These are phyloP conservation scores for Penicillium canariense DNA, from an alignment of 495 filamentous ascomycete genomes.

Conservation along the genomic window DNA sequence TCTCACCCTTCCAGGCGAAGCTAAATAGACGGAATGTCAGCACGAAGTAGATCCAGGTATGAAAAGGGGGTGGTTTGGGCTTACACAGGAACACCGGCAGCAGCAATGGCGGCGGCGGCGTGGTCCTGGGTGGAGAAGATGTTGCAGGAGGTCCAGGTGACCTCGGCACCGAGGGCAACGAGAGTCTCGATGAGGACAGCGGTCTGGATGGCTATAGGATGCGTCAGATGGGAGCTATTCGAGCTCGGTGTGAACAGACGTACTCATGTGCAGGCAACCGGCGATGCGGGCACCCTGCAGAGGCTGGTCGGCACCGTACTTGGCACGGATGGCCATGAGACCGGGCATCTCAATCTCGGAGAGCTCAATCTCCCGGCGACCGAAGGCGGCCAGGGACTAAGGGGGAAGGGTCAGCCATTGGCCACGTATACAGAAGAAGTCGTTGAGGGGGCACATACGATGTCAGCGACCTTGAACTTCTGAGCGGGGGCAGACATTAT, in stretches of 20 bases:
- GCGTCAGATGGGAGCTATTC: slow-evolving; percentile 15
- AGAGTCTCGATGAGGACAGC: slow-evolving; percentile 99
- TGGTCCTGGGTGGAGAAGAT: slow-evolving; percentile 99
- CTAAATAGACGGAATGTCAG: slow-evolving; percentile 25
- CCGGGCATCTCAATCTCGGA: slow-evolving; percentile 99
- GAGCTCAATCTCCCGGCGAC: slow-evolving; percentile 97
- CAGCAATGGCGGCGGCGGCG: slow-evolving; percentile 95
- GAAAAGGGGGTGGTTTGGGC: slow-evolving; percentile 15
- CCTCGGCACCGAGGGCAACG: slow-evolving; percentile 87
- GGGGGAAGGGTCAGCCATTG: slow-evolving; percentile 20
- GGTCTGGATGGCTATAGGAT: slow-evolving; percentile 81
- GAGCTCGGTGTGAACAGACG: slow-evolving; percentile 18
- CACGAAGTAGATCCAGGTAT: background rate
- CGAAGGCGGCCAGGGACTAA: slow-evolving; percentile 89
- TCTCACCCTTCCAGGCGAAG: slow-evolving; percentile 99
- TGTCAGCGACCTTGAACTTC: slow-evolving; percentile 97
- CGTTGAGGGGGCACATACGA: slow-evolving; percentile 52
- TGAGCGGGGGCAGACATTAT: slow-evolving; percentile 72
- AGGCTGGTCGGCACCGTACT: slow-evolving; percentile 92
- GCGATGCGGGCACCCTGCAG: slow-evolving; percentile 89
- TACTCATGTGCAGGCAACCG: slow-evolving; percentile 98
- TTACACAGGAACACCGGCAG: slow-evolving; percentile 86
- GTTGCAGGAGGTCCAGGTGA: slow-evolving; percentile 97
- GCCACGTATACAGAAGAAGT: background rate
- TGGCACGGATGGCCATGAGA: slow-evolving; percentile 89